Percentiles rank a stretch among this genome's conserved stretches.
Evolutionary conservation across 306 rosid genomes (phyloP).

Genomic region (Calophaca sinica): DNA sequence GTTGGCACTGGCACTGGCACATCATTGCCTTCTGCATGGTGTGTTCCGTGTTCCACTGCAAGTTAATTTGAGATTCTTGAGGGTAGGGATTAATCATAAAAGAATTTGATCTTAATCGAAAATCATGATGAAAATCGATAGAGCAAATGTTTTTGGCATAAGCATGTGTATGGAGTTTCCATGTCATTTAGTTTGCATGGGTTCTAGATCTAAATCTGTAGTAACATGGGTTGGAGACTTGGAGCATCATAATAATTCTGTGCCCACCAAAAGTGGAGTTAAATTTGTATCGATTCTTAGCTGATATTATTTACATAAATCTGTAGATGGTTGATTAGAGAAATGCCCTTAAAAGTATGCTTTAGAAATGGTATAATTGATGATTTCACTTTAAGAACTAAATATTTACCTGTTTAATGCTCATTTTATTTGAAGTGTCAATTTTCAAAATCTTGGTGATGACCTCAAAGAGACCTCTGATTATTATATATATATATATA

Average conservation of each 20-base stretch:
- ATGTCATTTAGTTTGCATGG: not conserved
- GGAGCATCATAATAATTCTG: not conserved
- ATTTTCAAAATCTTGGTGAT: conserved; percentile 31
- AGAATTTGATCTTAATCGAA: too few relatives aligned
- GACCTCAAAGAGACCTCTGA: conserved; percentile 31
- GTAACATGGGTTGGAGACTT: not conserved
- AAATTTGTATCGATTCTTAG: not conserved
- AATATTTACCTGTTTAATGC: not conserved
- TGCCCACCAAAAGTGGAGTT: too few relatives aligned
- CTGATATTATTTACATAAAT: not conserved
- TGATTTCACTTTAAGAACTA: conserved; percentile 15
- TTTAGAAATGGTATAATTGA: conserved; percentile 1
- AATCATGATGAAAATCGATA: too few relatives aligned
- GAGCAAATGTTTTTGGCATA: not conserved
- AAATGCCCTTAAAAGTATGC: not conserved
- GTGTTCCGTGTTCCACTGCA: not conserved
- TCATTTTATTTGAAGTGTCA: too few relatives aligned
- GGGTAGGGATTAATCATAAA: conserved; percentile 20
- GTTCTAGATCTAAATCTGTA: not conserved
- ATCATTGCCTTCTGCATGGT: not conserved
- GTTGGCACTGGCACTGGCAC: not conserved
- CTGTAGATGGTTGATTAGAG: conserved; percentile 8
- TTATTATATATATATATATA: too few relatives aligned
- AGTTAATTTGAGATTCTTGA: conserved; percentile 5
- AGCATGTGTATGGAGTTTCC: conserved; percentile 6